Base-by-base conservation (phyloP, 2,329 filamentous ascomycete genomes). In the Ceratocystis cubensis region DNA sequence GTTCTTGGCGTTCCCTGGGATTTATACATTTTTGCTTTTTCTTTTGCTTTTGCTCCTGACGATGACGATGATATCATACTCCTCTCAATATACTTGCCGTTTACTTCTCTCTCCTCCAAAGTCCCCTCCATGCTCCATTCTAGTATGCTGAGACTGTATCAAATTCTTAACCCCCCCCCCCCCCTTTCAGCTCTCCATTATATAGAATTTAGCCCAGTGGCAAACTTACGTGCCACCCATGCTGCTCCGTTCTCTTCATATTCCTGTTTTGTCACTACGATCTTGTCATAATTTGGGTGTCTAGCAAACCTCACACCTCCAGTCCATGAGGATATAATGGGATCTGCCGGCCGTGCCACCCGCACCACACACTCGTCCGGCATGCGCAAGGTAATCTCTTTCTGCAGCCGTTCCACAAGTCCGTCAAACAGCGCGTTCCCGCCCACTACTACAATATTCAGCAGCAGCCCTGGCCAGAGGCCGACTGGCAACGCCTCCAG, bases 361-460 rank as follows among this genome's bases (percentile, higher is more conserved):
- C 90, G 81, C 1, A 96, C 87, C 7, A 87, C 79, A 72, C 91
- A 94, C 69, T 93, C 89, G 53, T 88, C 85, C 0, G 88, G 88
- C 2, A 88, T 84, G 13, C 87, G 80, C 71, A 84, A 81, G 65
- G 89, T 82, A 7, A 96, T 77, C 72, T 95, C 91, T 41, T 81
- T 79, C 74, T 90, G 86, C 71, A 99, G 74, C 66, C 94, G 83
- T 72, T 90, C 84, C 70, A 91, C 82, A 70, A 99, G 93, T 0
- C 92, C 92, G 1, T 87, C 82, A 30, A 96, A 85, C 20, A 88
- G 79, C 0, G 88, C 82, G 73, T 90, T 96, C 2, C 94, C 94
- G 1, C 94, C 94, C 0, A 96, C 89, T 0, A 96, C 87, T 2
- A 96, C 77, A 3, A 97, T 83, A 70, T 97, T 99, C 46, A 90